Evolutionary conservation across 208 protist genomes (phyloP), one percentile per base, ranked within the genome.

Genomic region (Trypanosoma lewisi): DNA sequence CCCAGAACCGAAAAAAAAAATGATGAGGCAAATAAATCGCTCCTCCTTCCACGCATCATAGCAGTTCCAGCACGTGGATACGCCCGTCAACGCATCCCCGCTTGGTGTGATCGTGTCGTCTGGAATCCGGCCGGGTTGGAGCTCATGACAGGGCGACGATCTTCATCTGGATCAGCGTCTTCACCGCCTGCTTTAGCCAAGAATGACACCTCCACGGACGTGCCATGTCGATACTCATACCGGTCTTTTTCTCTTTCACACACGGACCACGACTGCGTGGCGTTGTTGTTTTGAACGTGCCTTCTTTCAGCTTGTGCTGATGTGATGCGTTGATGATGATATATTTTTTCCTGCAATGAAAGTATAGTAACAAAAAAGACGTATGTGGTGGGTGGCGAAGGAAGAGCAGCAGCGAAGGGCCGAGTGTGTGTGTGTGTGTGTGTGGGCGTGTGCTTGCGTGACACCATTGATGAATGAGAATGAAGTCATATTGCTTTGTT

Each of bases 71-170:
- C 57, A 11, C 59, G 69, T 39, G 76, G 63, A 33, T 91, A 80
- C 47, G 19, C 27, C 11, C 77, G 70, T 27, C 31, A 66, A 30
- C 80, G 88, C n/a, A 50, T 91, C 39, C 85, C 88, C 7, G 88
- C 88, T 23, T 94, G 88, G 88, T 94, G 88, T 58, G 88, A 94
- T 59, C 79, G 88, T n/a, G 70, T 94, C 17, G 45, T 87, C 3
- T 92, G 88, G 63, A 94, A 90, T 51, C 74, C 85, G 19, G 72
- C 88, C 5, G 85, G 73, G 1, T 68, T 91, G 33, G 84, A 90
- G 59, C 67, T 83, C 48, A 73, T 91, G 50, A 61, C 74, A 7
- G 80, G 82, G 6, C 50, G 47, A 2, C 67, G 67, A 12, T 33
- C 59, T 25, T 36, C 74, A 36, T 71, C 21, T 1, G 33, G 58